Base-by-base conservation (phyloP, 2,329 filamentous ascomycete species). In the Hansfordia pulvinata region DNA sequence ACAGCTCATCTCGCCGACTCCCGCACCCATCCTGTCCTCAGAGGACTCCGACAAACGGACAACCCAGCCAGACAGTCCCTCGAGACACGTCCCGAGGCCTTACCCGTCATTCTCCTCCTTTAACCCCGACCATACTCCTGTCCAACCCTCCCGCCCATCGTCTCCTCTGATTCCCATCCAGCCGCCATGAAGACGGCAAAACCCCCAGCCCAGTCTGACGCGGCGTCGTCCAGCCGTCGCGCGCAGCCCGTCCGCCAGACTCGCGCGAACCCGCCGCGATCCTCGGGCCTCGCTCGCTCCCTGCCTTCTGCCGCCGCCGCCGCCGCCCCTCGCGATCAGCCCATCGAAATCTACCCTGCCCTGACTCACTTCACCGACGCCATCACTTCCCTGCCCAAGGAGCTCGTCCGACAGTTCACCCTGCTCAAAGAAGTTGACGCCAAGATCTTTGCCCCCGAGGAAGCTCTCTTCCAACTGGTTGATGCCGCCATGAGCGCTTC, bases 341-440 rank as follows among this genome's bases (percentile, higher is more conserved):
- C 69, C 42, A 72, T 76, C 57, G 68, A 76, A 39, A 72, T 76
- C 41, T 76, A 73, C 40, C 73, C 72, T 23, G 73, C 65, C 28
- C 65, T 76, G 36, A 75, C 68, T 8, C 69, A 76, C 54, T 96
- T 98, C 50, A 82, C 88, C 35, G 86, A 96, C 52, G 77, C 85
- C 35, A 84, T 96, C 47, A 77, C 84, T 27, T 86, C 88, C 20
- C 70, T 98, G 15, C 90, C 90, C 4, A 86, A 86, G 51, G 90
- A 98, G 57, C 82, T 94, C 26, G 84, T 93, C 41, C 77, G 85
- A 47, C 88, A 98, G 53, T 93, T 93, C 42, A 94, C 88, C 18
- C 69, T 96, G 30, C 65, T 98, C 40, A 94, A 94, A 52, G 90
- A 98, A 57, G 90, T 96, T 25, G 90, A 98, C 58, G 88, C 88